phyloP scores from a whole-genome alignment of 371 early-diverging fungal genomes.

The Lichtheimia ornata region DNA sequence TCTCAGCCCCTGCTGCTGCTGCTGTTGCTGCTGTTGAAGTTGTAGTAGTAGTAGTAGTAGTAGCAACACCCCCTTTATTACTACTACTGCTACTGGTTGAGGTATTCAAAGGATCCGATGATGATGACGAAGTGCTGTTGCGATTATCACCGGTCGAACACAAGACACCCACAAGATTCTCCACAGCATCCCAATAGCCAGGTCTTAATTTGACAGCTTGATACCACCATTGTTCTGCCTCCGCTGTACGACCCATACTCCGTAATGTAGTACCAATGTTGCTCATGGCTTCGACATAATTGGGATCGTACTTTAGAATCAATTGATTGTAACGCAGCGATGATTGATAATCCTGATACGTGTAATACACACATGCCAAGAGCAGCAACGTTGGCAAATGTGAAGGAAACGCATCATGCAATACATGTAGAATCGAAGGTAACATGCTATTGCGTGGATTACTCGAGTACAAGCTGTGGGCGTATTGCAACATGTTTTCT shows the following conservation, averaged over 20 bases:
- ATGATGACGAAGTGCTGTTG: neutral
- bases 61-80: neutral
- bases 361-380: constrained; percentile 87
- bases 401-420: constrained; percentile 63
- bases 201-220: constrained; percentile 82
- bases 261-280: constrained; percentile 90
- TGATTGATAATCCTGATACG: constrained; percentile 68
- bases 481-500: constrained; percentile 68
- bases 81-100: neutral
- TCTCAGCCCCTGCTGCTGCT: neutral
- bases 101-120: neutral
- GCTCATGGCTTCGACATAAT: constrained; percentile 91
- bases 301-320: constrained; percentile 78
- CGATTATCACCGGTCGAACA: constrained; percentile 42
- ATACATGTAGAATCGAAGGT: constrained; percentile 60
- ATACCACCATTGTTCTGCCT: constrained; percentile 89
- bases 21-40: no score
- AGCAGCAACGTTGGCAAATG: constrained; percentile 84
- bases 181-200: constrained; percentile 92
- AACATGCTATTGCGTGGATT: constrained; percentile 57
- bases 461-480: constrained; percentile 66
- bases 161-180: constrained; percentile 84
- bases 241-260: constrained; percentile 70
- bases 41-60: no score
- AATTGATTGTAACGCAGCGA: constrained; percentile 80